phyloP scores from a whole-genome alignment of 257 asterid species.

The Hygrophila difformis region DNA sequence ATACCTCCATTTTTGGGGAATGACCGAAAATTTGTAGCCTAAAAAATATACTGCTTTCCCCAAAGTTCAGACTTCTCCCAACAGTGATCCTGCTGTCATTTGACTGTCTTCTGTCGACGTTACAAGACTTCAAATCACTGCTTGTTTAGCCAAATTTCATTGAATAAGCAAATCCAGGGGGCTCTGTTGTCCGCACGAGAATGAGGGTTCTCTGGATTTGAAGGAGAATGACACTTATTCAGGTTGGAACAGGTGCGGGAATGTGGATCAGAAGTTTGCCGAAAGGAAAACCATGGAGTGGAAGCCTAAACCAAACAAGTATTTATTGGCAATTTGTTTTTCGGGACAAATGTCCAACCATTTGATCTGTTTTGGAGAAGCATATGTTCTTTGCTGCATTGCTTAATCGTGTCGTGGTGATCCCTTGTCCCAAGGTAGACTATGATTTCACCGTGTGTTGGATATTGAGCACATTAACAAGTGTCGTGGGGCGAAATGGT shows the following conservation, averaged over 20 bases:
- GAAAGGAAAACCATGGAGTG: slow-evolving; percentile 69
- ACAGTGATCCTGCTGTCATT: background rate
- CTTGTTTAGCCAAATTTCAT: slow-evolving; percentile 53
- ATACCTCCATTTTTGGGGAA: slow-evolving; percentile 26
- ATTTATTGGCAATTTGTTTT: slow-evolving; percentile 73
- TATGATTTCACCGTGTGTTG: slow-evolving; percentile 63
- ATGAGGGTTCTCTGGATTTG: slow-evolving; percentile 23
- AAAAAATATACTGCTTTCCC: slow-evolving; percentile 10
- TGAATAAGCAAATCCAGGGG: slow-evolving; percentile 70
- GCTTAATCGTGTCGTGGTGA: slow-evolving; percentile 67
- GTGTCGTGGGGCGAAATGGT: slow-evolving; percentile 76
- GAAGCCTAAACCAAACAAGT: slow-evolving; percentile 74
- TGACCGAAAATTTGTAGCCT: slow-evolving; percentile 19
- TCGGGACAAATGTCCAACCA: slow-evolving; percentile 98
- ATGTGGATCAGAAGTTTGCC: slow-evolving; percentile 53
- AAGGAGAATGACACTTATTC: slow-evolving; percentile 32
- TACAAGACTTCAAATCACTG: slow-evolving; percentile 48
- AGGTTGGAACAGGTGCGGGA: slow-evolving; percentile 48
- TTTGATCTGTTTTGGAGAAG: slow-evolving; percentile 91
- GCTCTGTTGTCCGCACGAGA: slow-evolving; percentile 64
- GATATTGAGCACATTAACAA: slow-evolving; percentile 78
- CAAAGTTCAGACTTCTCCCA: slow-evolving; percentile 23
- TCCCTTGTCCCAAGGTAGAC: slow-evolving; percentile 86
- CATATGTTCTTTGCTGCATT: slow-evolving; percentile 92
- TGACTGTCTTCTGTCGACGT: slow-evolving; percentile 14